A percentile compares a stretch with the other conserved stretches of the same genome.
These are phyloP conservation scores for Blastobotrys arbuscula DNA, from an alignment of 1,139 yeast species.

Conservation along the genomic window DNA sequence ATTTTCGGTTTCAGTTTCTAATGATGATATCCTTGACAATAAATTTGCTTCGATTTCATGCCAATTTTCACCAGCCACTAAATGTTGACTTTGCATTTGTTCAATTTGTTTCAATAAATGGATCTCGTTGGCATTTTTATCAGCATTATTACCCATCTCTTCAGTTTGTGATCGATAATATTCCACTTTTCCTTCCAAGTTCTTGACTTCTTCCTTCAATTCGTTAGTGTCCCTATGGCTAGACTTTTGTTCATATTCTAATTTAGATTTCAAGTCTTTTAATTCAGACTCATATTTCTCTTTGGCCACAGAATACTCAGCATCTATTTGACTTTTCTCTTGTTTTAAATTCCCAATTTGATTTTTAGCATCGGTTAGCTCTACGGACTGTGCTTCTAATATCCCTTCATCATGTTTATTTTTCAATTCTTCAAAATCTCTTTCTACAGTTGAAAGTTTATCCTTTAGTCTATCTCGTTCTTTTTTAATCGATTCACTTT, in stretches of 20 bases:
- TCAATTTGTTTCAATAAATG: conserved; percentile 44
- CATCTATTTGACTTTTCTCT: conserved; percentile 18
- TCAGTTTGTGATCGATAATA: conserved; percentile 40
- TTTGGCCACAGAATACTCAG: conserved; percentile 16
- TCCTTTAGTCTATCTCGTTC: conserved; percentile 17
- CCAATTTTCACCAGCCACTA: conserved; percentile 65
- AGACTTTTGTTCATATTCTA: conserved; percentile 18
- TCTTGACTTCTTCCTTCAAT: conserved; percentile 28
- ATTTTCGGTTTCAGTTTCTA: conserved; percentile 40
- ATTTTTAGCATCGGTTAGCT: conserved; percentile 21
- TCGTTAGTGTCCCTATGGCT: conserved; percentile 20
- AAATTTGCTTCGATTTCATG: conserved; percentile 53
- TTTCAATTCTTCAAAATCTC: conserved; percentile 21
- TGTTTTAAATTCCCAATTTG: conserved; percentile 19
- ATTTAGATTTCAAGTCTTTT: conserved; percentile 22
- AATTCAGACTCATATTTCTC: conserved; percentile 21
- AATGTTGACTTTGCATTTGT: conserved; percentile 58
- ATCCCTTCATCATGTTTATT: conserved; percentile 25
- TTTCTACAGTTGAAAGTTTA: conserved; percentile 20
- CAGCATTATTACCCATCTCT: conserved; percentile 28
- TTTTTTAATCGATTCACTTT: conserved; percentile 20
- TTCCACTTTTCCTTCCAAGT: conserved; percentile 41
- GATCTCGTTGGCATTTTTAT: conserved; percentile 26
- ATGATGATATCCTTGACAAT: conserved; percentile 42
- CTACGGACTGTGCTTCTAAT: conserved; percentile 22